A percentile compares a stretch with the other conserved stretches of the same genome.
phyloP scores from a whole-genome alignment of 352 stramenopile species.

The Pythium myriotylum region DNA sequence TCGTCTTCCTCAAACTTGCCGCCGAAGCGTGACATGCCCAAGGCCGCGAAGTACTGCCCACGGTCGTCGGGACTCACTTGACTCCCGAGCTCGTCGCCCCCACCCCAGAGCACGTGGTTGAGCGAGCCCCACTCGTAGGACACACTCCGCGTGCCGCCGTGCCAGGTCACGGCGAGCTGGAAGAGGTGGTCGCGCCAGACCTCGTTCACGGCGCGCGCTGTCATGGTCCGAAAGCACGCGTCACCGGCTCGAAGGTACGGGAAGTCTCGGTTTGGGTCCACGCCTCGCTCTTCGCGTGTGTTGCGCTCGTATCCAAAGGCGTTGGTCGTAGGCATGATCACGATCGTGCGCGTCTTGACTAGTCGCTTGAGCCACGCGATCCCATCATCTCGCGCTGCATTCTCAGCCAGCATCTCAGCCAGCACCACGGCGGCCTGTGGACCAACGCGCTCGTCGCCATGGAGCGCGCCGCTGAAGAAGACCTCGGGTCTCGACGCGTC shows the following conservation, averaged over 20 bases:
- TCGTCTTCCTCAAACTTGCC: constrained; percentile 61
- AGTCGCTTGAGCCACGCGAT: constrained; percentile 68
- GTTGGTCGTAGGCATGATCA: constrained; percentile 90
- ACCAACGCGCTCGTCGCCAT: constrained; percentile 94
- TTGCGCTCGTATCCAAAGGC: constrained; percentile 90
- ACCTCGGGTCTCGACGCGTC: constrained; percentile 87
- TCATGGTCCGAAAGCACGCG: constrained; percentile 94
- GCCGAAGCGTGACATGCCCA: constrained; percentile 67
- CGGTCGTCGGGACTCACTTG: constrained; percentile 60
- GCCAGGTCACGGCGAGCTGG: constrained; percentile 96
- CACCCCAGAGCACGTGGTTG: constrained; percentile 65
- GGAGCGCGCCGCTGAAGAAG: constrained; percentile 93
- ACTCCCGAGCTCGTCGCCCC: constrained; percentile 47
- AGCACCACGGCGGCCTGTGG: constrained; percentile 86
- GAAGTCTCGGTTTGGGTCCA: constrained; percentile 98
- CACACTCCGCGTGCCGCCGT: constrained; percentile 94
- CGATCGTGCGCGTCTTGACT: constrained; percentile 46
- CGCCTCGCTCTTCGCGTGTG: constrained; percentile 63
- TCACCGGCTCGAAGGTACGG: constrained; percentile 83
- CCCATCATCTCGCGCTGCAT: constrained; percentile 43
- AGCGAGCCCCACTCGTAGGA: constrained; percentile 96
- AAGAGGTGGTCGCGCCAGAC: constrained; percentile 96
- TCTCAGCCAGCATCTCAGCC: constrained; percentile 58
- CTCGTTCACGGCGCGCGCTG: constrained; percentile 93
- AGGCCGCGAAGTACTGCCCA: constrained; percentile 50